A percentile compares a stretch with the other conserved stretches of the same genome.
phyloP scores from a whole-genome alignment of 345 rosid genomes.

The Eucalyptus cloeziana region DNA sequence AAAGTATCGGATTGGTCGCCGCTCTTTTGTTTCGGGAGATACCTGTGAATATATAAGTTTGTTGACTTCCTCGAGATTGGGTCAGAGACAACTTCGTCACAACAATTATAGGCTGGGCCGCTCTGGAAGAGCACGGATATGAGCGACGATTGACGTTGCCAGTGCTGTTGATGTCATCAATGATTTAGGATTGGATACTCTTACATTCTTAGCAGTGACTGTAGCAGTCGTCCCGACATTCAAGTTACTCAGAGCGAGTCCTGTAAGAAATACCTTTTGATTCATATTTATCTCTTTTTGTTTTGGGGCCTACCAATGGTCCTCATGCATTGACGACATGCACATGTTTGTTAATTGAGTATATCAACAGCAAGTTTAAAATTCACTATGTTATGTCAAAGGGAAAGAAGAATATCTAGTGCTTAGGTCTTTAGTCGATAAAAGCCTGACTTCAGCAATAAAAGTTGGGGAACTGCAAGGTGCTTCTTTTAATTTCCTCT shows the following conservation, averaged over 20 bases:
- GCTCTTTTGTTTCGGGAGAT: constrained; percentile 13
- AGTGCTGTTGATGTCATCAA: constrained; percentile 84
- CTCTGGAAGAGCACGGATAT: constrained; percentile 17
- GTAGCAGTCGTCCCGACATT: constrained; percentile 84
- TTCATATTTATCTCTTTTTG: not conserved
- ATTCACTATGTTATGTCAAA: not conserved
- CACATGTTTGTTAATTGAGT: not conserved
- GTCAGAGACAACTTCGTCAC: constrained; percentile 14
- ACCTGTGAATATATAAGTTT: constrained; percentile 7
- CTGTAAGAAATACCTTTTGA: constrained; percentile 36
- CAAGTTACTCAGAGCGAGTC: constrained; percentile 79
- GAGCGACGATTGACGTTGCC: constrained; percentile 59
- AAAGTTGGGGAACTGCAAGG: not conserved
- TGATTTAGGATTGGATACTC: constrained; percentile 90
- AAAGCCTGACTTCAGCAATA: not conserved
- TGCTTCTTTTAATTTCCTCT: not conserved
- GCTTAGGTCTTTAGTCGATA: not conserved
- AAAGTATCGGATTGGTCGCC: constrained; percentile 9
- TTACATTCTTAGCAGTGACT: constrained; percentile 87
- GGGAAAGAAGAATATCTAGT: not conserved
- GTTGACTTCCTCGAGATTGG: constrained; percentile 7
- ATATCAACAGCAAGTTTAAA: not conserved
- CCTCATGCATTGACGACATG: not conserved
- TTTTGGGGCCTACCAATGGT: not conserved
- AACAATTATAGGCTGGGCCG: constrained; percentile 12